A percentile compares a stretch with the other conserved stretches of the same genome.
Evolutionary conservation across 140 eudicot species (phyloP).

Genomic region (Artemisia princeps): DNA sequence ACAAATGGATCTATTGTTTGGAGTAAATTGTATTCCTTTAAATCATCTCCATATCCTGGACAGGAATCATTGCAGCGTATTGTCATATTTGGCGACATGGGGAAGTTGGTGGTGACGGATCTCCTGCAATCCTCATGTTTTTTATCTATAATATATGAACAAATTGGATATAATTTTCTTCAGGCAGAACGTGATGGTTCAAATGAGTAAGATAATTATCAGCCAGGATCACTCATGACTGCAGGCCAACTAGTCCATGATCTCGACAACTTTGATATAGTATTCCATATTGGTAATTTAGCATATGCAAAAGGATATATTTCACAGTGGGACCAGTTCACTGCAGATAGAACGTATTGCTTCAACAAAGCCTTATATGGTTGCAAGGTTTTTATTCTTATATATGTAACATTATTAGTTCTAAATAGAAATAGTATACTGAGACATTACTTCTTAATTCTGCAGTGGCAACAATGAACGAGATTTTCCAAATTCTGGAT

Average conservation of each 20-base stretch:
- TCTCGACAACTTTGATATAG: slow-evolving; percentile 52
- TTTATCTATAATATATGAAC: background rate
- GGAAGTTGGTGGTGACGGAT: slow-evolving; percentile 41
- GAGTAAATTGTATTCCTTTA: slow-evolving; percentile 38
- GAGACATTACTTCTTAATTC: slow-evolving; percentile 7
- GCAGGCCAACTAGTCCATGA: slow-evolving; percentile 39
- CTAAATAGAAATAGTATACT: background rate
- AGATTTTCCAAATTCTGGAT: slow-evolving; percentile 47
- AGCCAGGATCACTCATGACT: slow-evolving; percentile 59
- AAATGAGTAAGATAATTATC: slow-evolving; percentile 46
- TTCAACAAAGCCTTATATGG: slow-evolving; percentile 37
- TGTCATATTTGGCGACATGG: slow-evolving; percentile 77
- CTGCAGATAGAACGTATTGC: slow-evolving; percentile 35
- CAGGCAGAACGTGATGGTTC: slow-evolving; percentile 78
- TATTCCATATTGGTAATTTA: slow-evolving; percentile 69
- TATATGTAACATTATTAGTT: background rate
- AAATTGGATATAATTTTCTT: background rate
- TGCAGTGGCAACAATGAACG: slow-evolving; percentile 55
- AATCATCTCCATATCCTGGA: slow-evolving; percentile 69
- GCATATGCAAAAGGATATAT: slow-evolving; percentile 56
- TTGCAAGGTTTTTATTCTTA: slow-evolving; percentile 34
- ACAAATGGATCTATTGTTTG: slow-evolving; percentile 37
- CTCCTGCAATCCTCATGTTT: background rate
- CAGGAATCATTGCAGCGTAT: slow-evolving; percentile 61
- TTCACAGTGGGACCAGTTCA: slow-evolving; percentile 40